Evolutionary conservation across 2,329 filamentous ascomycete genomes (phyloP).

Genomic region (Beauveria pseudobassiana): DNA sequence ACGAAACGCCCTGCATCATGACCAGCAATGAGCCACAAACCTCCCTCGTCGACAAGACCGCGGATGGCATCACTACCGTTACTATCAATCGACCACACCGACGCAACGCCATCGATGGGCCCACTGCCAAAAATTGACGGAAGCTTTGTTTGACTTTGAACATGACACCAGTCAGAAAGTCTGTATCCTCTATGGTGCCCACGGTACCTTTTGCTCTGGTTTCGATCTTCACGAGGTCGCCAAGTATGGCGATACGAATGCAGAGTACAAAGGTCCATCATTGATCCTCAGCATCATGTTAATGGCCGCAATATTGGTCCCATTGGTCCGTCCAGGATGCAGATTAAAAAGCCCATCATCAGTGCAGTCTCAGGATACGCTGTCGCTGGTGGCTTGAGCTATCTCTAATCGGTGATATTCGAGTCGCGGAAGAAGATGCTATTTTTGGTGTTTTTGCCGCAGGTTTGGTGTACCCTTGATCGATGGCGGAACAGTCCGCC

Average conservation of each 20-base stretch:
- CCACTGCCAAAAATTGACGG: slow-evolving; percentile 40
- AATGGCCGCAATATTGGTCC: slow-evolving; percentile 27
- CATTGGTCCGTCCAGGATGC: slow-evolving; percentile 44
- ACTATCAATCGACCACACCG: slow-evolving; percentile 41
- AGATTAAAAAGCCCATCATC: slow-evolving; percentile 43
- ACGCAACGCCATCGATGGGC: slow-evolving; percentile 43
- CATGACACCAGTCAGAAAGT: slow-evolving; percentile 41
- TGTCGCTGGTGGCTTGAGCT: slow-evolving; percentile 45
- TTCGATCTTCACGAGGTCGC: slow-evolving; percentile 42
- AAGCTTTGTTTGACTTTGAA: slow-evolving; percentile 42
- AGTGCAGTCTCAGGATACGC: slow-evolving; percentile 43
- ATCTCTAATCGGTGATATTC: slow-evolving; percentile 43
- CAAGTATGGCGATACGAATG: slow-evolving; percentile 10
- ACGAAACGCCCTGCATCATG: neutral
- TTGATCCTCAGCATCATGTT: slow-evolving; percentile 11
- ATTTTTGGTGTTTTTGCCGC: slow-evolving; percentile 46
- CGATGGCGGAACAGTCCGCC: slow-evolving; percentile 26
- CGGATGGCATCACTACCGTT: slow-evolving; percentile 42
- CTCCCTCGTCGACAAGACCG: slow-evolving; percentile 1
- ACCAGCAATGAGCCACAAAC: neutral
- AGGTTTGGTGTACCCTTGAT: slow-evolving; percentile 27
- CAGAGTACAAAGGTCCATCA: neutral
- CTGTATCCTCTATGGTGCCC: slow-evolving; percentile 39
- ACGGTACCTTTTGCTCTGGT: slow-evolving; percentile 44
- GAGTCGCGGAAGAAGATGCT: slow-evolving; percentile 44